Percentiles rank a stretch among this genome's conserved stretches.
Evolutionary conservation across 1,284 basidiomycete genomes (phyloP).

Genomic region (Fomitopsis schrenkii): DNA sequence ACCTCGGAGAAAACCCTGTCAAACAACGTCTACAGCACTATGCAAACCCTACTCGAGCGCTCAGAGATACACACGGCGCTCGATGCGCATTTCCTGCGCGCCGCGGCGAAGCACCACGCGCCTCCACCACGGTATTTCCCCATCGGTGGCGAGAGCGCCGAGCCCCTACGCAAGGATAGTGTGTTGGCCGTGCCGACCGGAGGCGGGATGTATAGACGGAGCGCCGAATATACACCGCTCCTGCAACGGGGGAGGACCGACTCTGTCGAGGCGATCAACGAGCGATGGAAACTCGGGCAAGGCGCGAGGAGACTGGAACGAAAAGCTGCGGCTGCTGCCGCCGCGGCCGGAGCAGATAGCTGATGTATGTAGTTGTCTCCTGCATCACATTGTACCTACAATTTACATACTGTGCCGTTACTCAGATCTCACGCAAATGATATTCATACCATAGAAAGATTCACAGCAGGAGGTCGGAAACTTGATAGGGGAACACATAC

Average conservation of each 20-base stretch:
- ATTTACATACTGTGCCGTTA: too few species aligned
- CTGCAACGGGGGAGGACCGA: constrained; percentile 65
- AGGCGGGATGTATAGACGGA: constrained; percentile 62
- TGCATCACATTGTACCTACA: too few species aligned
- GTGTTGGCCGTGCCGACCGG: constrained; percentile 66
- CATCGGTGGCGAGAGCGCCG: constrained; percentile 19
- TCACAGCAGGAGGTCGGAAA: too few species aligned
- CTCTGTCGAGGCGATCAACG: constrained; percentile 70
- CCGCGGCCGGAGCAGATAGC: too few species aligned
- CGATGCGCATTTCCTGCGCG: constrained; percentile 59
- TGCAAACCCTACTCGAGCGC: constrained; percentile 53
- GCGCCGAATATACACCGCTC: constrained; percentile 63
- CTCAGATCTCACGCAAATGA: too few species aligned
- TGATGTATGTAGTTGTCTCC: background rate
- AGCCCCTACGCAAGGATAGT: constrained; percentile 16
- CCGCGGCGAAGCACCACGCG: constrained; percentile 45
- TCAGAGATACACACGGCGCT: constrained; percentile 57
- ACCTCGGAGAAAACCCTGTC: constrained; percentile 18
- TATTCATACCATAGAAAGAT: too few species aligned
- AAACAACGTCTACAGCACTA: constrained; percentile 51
- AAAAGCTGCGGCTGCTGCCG: constrained; percentile 1
- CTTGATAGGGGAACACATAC: too few species aligned
- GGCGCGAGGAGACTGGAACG: constrained; percentile 35
- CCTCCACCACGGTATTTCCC: constrained; percentile 32
- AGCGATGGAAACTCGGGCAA: constrained; percentile 70